Base-by-base conservation (phyloP, 1,284 basidiomycete species). In the Heimioporus punctisporus region DNA sequence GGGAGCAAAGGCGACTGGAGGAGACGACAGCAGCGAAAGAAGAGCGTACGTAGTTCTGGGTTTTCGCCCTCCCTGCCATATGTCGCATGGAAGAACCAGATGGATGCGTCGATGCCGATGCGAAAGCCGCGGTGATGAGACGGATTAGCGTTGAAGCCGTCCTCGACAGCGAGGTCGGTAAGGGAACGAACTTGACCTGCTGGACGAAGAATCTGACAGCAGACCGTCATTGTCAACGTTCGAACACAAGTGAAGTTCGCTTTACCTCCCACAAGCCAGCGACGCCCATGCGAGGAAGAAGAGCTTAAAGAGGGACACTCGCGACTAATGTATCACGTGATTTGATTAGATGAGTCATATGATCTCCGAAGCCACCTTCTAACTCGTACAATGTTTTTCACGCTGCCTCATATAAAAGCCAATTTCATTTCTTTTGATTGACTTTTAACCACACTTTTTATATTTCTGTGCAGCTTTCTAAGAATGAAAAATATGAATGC, bases 61-160 rank as follows among this genome's bases (percentile, higher is more conserved):
- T 92, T 92, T 67, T 92, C 89, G 21, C 90, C 90, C 62, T 90
- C 88, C 51, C 74, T 77, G 10, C 88, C 87, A 59, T 88, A 83
- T 40, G 86, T 79, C 0, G 89, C 87, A 57, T 92, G 90, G 59
- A 86, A 90, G 65, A 92, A 90, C 90, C 90, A 92, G 52, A 92
- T 91, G 41, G 86, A 89, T 11, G 90, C 88, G 62, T 92, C 90
- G 44, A 92, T 88, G 8, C 90, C 90, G 25, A 92, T 74, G 23
- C 90, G 81, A 56, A 84, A 86, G 7, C 88, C 90, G 14, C 88
- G 80, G 28, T 78, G 73, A 26, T 78, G 77, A 25, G 76, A 70
- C 1, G 77, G 76, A 58, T 88, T 88, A n/a, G 77, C 75, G 50
- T 83, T 75, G 61, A 92, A 91, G 0, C 89, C 89, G 50, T 90